Base-by-base conservation (phyloP, 2,329 filamentous ascomycete species). In the Botrytis tulipae region DNA sequence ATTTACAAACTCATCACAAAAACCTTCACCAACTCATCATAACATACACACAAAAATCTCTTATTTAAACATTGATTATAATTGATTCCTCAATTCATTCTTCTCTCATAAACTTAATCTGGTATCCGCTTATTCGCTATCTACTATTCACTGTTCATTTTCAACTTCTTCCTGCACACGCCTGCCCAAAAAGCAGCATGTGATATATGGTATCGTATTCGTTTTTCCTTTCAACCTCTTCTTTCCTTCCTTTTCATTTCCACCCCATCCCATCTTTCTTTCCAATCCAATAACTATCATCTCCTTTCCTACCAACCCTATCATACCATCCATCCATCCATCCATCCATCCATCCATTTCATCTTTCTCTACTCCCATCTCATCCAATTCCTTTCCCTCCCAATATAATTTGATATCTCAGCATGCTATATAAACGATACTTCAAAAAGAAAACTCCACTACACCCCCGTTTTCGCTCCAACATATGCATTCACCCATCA, bases 191-290 rank as follows among this genome's bases (percentile, higher is more conserved):
- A 40, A 32, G 67, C 42, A 61, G 29, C 32, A 46, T 44, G 51
- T 32, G 37, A 46, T 70, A 59, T 70, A 44, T 61, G 67, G 37
- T 70, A 61, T 70, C 35, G 48, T 70, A 42, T 61, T 70, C 51
- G 44, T 70, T 70, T 37, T 61, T 32, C 29, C 51, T 8, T 60
- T 60, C 35, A n/a, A 9, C 18, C 51, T 18, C n/a, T 35, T 35
- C 16, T 22, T 37, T 16, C 37, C 20, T 60, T 46, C 18, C 18
- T 32, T 8, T 71, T 37, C 46, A 40, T 29, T 42, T 42, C 40
- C 40, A 16, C 40, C 25, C 65, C 8, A 18, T 20, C 42, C 32
- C n/a, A 59, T 35, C 32, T n/a, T 32, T 9, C 44, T 18, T 40
- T n/a, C 16, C 60, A 20, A 35, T 8, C 62, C 16, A 42, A 65